Conservation (phyloP, 163 green algal genomes). For the Scenedesmus sp. region DNA sequence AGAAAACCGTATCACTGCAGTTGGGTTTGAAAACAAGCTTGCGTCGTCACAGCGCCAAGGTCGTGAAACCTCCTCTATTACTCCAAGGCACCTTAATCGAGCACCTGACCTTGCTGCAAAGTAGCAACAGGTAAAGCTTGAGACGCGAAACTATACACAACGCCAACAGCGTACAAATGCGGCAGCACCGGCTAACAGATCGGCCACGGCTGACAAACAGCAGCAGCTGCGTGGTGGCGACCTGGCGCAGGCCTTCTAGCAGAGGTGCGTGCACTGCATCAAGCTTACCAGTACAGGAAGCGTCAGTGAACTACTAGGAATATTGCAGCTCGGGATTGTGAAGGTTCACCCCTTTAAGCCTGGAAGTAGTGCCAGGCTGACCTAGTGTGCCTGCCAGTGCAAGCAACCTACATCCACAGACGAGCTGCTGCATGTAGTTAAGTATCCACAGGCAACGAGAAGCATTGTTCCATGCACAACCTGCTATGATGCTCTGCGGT, state of each 20-base stretch:
- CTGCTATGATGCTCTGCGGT: neutral
- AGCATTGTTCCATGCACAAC: neutral
- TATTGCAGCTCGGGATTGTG: neutral
- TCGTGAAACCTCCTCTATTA: neutral
- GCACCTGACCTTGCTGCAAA: neutral
- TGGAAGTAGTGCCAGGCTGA: neutral
- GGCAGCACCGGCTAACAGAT: neutral
- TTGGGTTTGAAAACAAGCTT: too few species aligned
- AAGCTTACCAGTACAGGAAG: neutral
- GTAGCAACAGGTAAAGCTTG: neutral
- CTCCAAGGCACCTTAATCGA: too few species aligned
- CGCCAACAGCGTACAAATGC: neutral
- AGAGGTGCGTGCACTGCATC: neutral
- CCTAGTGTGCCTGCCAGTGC: neutral
- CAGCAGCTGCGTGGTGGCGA: constrained; percentile 1
- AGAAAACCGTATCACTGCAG: too few species aligned
- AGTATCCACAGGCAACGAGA: neutral
- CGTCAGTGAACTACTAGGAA: neutral
- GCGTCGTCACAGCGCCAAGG: neutral
- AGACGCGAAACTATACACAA: neutral
- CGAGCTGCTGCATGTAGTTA: neutral
- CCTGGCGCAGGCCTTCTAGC: neutral
- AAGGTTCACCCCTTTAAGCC: neutral
- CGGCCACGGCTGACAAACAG: neutral
- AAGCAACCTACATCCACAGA: neutral